Base-by-base conservation (phyloP, 768 basidiomycete species). In the Megacollybia marginata region DNA sequence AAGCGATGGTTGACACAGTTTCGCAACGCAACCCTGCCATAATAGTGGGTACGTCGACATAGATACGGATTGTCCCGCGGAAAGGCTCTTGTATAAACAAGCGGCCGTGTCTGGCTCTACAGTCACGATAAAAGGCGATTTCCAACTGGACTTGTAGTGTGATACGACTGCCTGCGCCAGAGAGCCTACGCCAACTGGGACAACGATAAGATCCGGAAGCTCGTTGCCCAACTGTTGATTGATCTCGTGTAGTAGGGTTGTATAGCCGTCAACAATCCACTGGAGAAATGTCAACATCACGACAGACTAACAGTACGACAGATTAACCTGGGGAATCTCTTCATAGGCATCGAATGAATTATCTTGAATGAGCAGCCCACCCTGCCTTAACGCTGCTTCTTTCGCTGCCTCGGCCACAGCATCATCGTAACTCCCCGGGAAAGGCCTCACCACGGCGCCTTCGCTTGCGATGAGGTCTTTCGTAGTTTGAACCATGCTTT, bases 91-190 rank as follows among this genome's bases (percentile, higher is more conserved):
- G 23, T 52, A 20, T 34, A 52, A 36, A 48, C 48, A 50, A 13
- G 52, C 52, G 15, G 52, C 52, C 1, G n/a, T 49, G 20, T 42
- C 48, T 10, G 52, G 52, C 33, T 52, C 52, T 36, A 52, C 52
- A 42, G 52, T 20, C 11, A 52, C 38, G 32, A 52, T 45, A 5
- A 20, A 13, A 16, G 46, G 35, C 8, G 31, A 19, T 32, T 33
- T 10, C 19, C 34, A 20, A 38, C n/a, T 12, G 11, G 35, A 33
- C 42, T 44, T 34, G 23, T 50, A 52, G 33, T 52, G 49, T 13
- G 42, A 16, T 12, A 45, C 43, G 11, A 52, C 52, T 13, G 52
- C 52, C 34, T 50, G 48, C 2, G 52, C 52, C 19, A 52, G 33
- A 16, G 52, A 49, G 33, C 52, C 52, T 18, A 50, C 48, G n/a